phyloP scores from a whole-genome alignment of 2,329 filamentous ascomycete species.

The Talaromyces sp. region DNA sequence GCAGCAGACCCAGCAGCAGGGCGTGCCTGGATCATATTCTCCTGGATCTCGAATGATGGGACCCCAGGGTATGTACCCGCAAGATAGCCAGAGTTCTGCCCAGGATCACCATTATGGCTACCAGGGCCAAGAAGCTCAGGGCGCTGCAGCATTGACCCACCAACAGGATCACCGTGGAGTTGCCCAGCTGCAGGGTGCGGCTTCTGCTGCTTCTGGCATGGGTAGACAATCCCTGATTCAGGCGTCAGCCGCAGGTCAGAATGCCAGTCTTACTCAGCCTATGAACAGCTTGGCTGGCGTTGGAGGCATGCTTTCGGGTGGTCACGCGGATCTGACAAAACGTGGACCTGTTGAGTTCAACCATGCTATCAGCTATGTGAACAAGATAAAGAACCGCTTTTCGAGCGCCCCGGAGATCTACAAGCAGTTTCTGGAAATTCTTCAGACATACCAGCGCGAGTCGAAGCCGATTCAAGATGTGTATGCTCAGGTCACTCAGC shows the following conservation, averaged over 20 bases:
- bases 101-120: slow-evolving; percentile 50
- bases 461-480: slow-evolving; percentile 98
- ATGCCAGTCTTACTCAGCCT: slow-evolving; percentile 51
- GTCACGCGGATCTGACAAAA: slow-evolving; percentile 68
- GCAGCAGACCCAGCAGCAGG: slow-evolving; percentile 35
- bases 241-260: slow-evolving; percentile 46
- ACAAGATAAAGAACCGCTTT: slow-evolving; percentile 99
- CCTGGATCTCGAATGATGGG: slow-evolving; percentile 42
- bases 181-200: slow-evolving; percentile 67
- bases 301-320: slow-evolving; percentile 60
- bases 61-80: slow-evolving; percentile 39
- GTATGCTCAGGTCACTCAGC: slow-evolving; percentile 90
- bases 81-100: slow-evolving; percentile 38
- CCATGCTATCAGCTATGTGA: slow-evolving; percentile 98
- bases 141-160: slow-evolving; percentile 54
- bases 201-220: slow-evolving; percentile 59
- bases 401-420: slow-evolving; percentile 97
- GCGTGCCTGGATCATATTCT: slow-evolving; percentile 43
- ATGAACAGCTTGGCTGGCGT: slow-evolving; percentile 65
- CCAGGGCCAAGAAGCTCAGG: slow-evolving; percentile 49
- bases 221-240: slow-evolving; percentile 55
- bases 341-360: slow-evolving; percentile 97
- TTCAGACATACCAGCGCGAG: slow-evolving; percentile 97
- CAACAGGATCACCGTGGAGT: slow-evolving; percentile 68
- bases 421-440: slow-evolving; percentile 96